Conservation (phyloP, 2,329 filamentous ascomycete genomes). For the Curvularia lunata region DNA sequence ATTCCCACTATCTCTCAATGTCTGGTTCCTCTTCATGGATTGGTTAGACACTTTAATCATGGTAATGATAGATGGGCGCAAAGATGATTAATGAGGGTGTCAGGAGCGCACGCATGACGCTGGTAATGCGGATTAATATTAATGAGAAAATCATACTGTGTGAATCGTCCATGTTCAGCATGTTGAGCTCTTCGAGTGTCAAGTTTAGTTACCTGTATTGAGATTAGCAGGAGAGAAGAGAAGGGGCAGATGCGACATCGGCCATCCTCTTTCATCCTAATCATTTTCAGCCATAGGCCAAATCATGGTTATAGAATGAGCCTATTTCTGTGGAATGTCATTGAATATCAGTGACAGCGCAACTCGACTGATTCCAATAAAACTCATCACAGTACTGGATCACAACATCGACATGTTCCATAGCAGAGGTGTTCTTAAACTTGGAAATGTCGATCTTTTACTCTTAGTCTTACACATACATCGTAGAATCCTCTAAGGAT, state of each 20-base stretch:
- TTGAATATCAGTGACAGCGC: no score
- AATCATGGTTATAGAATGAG: neutral
- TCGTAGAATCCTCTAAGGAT: constrained; percentile 31
- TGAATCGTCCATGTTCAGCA: neutral
- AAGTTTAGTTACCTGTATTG: neutral
- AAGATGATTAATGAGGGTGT: neutral
- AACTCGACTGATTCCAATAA: no score
- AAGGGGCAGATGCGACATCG: no score
- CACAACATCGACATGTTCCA: neutral
- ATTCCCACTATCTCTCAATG: neutral
- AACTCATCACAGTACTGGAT: neutral
- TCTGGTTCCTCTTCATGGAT: neutral
- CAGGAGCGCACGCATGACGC: neutral
- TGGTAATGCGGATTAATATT: neutral
- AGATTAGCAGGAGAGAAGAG: neutral
- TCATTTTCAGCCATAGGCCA: no score
- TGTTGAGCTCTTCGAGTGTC: neutral
- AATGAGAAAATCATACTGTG: neutral
- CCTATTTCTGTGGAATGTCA: no score
- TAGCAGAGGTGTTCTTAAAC: neutral
- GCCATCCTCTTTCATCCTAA: no score
- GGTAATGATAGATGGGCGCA: neutral
- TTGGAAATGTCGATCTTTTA: neutral
- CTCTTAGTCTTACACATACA: neutral
- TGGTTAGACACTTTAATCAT: neutral